Conservation (phyloP, 208 protist species). For the Trypanosoma caninum region DNA sequence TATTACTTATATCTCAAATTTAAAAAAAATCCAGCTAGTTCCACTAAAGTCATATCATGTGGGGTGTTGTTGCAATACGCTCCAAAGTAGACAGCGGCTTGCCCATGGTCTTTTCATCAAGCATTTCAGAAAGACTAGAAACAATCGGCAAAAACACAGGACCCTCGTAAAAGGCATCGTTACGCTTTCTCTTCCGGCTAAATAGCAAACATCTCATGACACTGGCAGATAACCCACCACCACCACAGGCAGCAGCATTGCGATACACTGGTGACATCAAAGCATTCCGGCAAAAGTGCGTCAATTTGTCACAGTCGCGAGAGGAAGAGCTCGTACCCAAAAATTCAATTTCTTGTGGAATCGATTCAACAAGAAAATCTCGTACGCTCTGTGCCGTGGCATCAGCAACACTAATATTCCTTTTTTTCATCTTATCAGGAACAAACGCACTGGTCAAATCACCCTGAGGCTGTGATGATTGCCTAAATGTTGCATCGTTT, state of each 20-base stretch:
- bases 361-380: constrained; percentile 35
- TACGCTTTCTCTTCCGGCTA: constrained; percentile 38
- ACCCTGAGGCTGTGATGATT: constrained; percentile 6
- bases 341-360: constrained; percentile 63
- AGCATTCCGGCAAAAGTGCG: constrained; percentile 51
- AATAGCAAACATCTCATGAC: constrained; percentile 32
- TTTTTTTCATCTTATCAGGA: constrained; percentile 1
- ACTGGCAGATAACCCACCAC: constrained; percentile 15
- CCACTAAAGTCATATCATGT: background rate
- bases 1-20: too few relatives aligned
- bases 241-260: background rate
- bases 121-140: constrained; percentile 23
- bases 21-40: background rate
- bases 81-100: constrained; percentile 21
- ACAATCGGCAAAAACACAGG: constrained; percentile 22
- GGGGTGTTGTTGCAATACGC: constrained; percentile 17
- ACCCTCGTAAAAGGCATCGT: constrained; percentile 23
- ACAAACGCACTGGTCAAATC: constrained; percentile 14
- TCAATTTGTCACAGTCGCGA: constrained; percentile 74
- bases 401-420: constrained; percentile 24
- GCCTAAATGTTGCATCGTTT: background rate
- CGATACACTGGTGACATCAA: constrained; percentile 29
- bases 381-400: constrained; percentile 9
- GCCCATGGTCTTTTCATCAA: constrained; percentile 6
- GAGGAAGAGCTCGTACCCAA: constrained; percentile 50